phyloP scores from a whole-genome alignment of 2,329 filamentous ascomycete genomes.

The Xylariaceae sp. region DNA sequence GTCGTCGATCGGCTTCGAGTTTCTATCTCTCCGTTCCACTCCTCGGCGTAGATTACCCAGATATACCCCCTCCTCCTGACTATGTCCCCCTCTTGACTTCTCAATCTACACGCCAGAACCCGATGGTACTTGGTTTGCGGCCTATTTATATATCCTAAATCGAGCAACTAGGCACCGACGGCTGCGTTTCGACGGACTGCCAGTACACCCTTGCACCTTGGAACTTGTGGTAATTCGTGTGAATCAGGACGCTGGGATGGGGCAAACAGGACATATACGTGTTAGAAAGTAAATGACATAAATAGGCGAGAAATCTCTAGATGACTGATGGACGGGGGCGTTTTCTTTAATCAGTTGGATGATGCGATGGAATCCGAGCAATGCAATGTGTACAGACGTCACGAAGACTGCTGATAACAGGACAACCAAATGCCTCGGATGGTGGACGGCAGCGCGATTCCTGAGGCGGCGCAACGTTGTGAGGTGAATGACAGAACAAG shows the following conservation, averaged over 20 bases:
- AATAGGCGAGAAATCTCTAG: no score
- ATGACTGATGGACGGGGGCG: constrained; percentile 1
- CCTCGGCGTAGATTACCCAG: constrained; percentile 3
- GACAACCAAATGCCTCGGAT: constrained; percentile 14
- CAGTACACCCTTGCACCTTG: constrained; percentile 4
- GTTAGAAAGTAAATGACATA: no score
- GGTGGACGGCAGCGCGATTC: constrained; percentile 15
- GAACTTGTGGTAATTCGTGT: constrained; percentile 6
- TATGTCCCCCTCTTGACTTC: constrained; percentile 4
- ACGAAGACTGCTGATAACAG: constrained; percentile 11
- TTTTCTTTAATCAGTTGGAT: background rate
- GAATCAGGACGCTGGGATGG: constrained; percentile 12
- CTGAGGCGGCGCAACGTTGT: constrained; percentile 27
- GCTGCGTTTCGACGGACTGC: constrained; percentile 9
- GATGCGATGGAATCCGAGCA: constrained; percentile 6
- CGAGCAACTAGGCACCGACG: constrained; percentile 7
- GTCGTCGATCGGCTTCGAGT: constrained; percentile 5
- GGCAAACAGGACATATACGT: no score
- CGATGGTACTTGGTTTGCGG: constrained; percentile 6
- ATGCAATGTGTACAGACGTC: constrained; percentile 17
- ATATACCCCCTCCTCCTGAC: constrained; percentile 13
- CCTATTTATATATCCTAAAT: constrained; percentile 19
- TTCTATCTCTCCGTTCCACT: constrained; percentile 8
- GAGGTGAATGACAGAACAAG: no score
- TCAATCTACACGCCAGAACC: constrained; percentile 4